These are phyloP conservation scores for Chaetomium strumarium DNA, from an alignment of 2,329 filamentous ascomycete genomes.

Conservation along the genomic window DNA sequence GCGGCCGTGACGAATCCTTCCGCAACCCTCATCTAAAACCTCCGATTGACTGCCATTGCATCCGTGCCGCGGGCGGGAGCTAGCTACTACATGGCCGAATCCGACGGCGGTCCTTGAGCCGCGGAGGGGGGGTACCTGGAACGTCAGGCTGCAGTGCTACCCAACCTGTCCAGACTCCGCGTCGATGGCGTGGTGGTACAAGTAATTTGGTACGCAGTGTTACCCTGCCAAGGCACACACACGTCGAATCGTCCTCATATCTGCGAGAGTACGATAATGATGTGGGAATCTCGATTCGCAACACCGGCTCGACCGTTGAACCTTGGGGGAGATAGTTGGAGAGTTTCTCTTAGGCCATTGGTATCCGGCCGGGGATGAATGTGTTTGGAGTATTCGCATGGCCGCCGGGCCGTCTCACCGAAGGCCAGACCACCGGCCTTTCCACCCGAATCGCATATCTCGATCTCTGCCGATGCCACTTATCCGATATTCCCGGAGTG, in stretches of 20 bases:
- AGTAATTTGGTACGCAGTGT: background rate
- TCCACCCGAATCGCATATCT: background rate
- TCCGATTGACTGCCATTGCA: conserved; percentile 18
- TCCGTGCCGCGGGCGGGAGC: conserved; percentile 10
- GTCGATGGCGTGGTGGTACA: background rate
- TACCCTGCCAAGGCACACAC: conserved; percentile 3
- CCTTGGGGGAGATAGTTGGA: background rate
- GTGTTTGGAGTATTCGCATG: background rate
- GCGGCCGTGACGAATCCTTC: conserved; percentile 3
- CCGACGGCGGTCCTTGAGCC: background rate
- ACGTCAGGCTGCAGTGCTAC: conserved; percentile 7
- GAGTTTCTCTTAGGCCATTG: background rate
- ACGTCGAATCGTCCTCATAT: background rate
- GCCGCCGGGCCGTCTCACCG: background rate
- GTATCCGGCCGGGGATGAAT: background rate
- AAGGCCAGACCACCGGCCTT: background rate
- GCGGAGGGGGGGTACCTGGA: background rate
- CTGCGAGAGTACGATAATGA: background rate
- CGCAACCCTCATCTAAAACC: conserved; percentile 9
- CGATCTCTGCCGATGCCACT: background rate
- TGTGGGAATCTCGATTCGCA: background rate
- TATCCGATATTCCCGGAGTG: conserved; percentile 1
- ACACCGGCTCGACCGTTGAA: background rate
- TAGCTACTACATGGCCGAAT: background rate
- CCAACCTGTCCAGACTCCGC: background rate